Conservation (phyloP, 164 flowering plant genomes). For the Houttuynia cordata region DNA sequence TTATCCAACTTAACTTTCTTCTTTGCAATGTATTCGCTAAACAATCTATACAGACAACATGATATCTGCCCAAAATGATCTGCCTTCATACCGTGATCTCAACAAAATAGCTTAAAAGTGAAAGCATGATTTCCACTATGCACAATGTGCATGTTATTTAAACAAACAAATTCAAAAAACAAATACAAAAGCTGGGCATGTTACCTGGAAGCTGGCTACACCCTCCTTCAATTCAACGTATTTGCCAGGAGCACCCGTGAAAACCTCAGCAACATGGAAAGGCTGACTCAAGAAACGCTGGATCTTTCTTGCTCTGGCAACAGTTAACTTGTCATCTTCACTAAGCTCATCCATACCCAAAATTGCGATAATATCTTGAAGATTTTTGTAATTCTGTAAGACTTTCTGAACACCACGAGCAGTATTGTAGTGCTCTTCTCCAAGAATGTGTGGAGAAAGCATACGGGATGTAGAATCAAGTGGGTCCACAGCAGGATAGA, state of each 20-base stretch:
- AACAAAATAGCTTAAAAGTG: too few relatives aligned
- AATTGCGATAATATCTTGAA: slow-evolving; percentile 98
- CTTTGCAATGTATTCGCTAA: background rate
- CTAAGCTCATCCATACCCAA: slow-evolving; percentile 98
- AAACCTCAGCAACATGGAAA: slow-evolving; percentile 98
- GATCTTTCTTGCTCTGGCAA: slow-evolving; percentile 94
- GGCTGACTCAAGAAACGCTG: slow-evolving; percentile 90
- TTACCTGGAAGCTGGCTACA: slow-evolving; percentile 89
- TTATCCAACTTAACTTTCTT: background rate
- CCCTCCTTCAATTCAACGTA: slow-evolving; percentile 95
- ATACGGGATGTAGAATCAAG: slow-evolving; percentile 94
- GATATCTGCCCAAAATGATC: too few relatives aligned
- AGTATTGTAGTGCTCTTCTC: slow-evolving; percentile 87
- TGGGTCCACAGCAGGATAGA: slow-evolving; percentile 42
- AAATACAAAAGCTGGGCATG: background rate
- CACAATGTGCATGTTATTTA: too few relatives aligned
- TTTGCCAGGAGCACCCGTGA: slow-evolving; percentile 97
- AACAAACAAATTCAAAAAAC: background rate
- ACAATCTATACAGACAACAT: background rate
- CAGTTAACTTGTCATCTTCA: slow-evolving; percentile 94
- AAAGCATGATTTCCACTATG: too few relatives aligned
- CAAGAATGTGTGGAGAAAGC: slow-evolving; percentile 94
- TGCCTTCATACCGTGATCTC: too few relatives aligned
- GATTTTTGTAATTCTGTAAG: slow-evolving; percentile 89
- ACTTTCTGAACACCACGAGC: slow-evolving; percentile 95